Evolutionary conservation across 805 yeast genomes (phyloP).

Genomic region (Torulaspora microellipsoides): DNA sequence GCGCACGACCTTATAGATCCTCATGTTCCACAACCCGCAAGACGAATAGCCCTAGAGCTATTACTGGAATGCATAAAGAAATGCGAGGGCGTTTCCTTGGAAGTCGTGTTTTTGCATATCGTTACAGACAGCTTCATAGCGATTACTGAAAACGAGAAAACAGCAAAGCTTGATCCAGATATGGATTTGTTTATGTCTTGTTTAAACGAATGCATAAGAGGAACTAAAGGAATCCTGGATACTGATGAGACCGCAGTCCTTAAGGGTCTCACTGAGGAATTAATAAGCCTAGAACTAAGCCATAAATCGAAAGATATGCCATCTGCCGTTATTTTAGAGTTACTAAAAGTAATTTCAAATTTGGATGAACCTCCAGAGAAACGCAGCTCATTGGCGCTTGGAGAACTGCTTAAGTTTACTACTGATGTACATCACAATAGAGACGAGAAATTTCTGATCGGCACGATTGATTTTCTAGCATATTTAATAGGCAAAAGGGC

Average conservation of each 20-base stretch:
- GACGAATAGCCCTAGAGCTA: slow-evolving; percentile 50
- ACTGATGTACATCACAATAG: not conserved
- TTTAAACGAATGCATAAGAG: slow-evolving; percentile 28
- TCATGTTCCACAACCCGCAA: slow-evolving; percentile 29
- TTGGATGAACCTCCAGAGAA: not conserved
- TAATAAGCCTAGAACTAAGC: not conserved
- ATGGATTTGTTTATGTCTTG: slow-evolving; percentile 47
- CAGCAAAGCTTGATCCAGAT: slow-evolving; percentile 41
- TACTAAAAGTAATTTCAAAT: slow-evolving; percentile 1
- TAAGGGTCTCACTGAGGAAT: not conserved
- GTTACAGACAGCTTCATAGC: slow-evolving; percentile 43
- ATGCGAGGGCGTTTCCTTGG: slow-evolving; percentile 42
- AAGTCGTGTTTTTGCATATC: slow-evolving; percentile 56
- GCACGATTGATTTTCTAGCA: slow-evolving; percentile 1
- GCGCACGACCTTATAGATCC: slow-evolving; percentile 50
- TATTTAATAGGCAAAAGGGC: not conserved
- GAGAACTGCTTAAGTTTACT: not conserved
- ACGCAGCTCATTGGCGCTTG: not conserved
- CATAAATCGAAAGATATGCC: not conserved
- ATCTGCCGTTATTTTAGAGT: not conserved
- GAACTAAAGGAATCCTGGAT: not conserved
- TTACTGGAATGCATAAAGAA: slow-evolving; percentile 54
- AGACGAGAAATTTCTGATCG: not conserved
- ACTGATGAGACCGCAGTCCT: slow-evolving; percentile 3
- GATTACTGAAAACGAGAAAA: slow-evolving; percentile 10